Conservation (phyloP, 495 filamentous ascomycete species). For the Penicillium atrosanguineum region DNA sequence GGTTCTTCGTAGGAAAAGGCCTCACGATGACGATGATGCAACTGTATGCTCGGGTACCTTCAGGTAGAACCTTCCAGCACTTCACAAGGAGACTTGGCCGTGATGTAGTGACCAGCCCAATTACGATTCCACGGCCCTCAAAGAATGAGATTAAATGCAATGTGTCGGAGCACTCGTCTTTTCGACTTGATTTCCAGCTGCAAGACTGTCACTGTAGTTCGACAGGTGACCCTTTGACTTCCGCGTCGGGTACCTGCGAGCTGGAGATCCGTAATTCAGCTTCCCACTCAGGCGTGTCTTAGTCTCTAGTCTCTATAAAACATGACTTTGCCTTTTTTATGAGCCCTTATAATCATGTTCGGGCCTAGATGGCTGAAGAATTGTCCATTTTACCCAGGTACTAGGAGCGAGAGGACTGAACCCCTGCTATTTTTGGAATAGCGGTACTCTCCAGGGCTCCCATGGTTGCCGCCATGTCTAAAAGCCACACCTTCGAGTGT, state of each 20-base stretch:
- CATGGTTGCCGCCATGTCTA: too few relatives aligned
- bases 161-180: not conserved
- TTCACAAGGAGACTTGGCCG: conserved; percentile 7
- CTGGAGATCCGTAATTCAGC: too few relatives aligned
- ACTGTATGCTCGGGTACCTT: not conserved
- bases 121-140: not conserved
- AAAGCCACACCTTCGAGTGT: not conserved
- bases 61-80: conserved; percentile 25
- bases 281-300: too few relatives aligned
- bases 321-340: not conserved
- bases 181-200: too few relatives aligned
- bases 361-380: not conserved
- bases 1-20: not conserved
- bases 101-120: conserved; percentile 18
- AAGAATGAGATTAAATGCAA: not conserved
- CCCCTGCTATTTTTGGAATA: too few relatives aligned
- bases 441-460: too few relatives aligned
- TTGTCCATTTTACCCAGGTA: too few relatives aligned
- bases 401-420: too few relatives aligned
- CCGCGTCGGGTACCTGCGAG: too few relatives aligned
- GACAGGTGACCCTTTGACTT: not conserved
- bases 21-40: conserved; percentile 20
- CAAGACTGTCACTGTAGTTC: not conserved
- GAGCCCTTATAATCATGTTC: not conserved
- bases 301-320: not conserved